Percentiles rank a stretch among this genome's conserved stretches.
Evolutionary conservation across 371 early-diverging fungal species (phyloP).

Genomic region (Mucor piriformis): DNA sequence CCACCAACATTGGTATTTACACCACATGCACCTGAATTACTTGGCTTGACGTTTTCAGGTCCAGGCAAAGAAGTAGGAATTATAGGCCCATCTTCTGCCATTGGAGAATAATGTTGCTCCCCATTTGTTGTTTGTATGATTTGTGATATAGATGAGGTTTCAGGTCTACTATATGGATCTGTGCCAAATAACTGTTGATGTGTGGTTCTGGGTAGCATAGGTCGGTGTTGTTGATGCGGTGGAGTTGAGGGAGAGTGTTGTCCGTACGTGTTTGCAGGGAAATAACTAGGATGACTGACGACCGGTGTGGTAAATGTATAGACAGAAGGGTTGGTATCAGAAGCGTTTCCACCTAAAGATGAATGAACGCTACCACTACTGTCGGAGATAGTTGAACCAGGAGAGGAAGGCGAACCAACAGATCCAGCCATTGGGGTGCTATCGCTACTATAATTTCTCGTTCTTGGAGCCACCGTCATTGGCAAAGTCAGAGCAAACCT

Average conservation of each 20-base stretch:
- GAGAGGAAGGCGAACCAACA: constrained; percentile 43
- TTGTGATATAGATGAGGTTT: constrained; percentile 5
- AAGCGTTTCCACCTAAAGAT: background rate
- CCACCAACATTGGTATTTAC: background rate
- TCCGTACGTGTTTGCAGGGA: background rate
- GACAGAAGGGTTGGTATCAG: constrained; percentile 11
- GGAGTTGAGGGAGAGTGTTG: background rate
- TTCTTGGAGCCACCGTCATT: constrained; percentile 41
- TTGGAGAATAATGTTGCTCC: constrained; percentile 11
- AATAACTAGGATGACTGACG: constrained; percentile 10
- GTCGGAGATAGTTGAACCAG: constrained; percentile 41
- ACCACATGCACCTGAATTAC: background rate
- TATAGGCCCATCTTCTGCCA: constrained; percentile 19
- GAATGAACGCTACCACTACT: constrained; percentile 38
- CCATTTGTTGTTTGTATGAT: background rate
- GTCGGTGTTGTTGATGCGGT: constrained; percentile 8
- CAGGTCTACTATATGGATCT: background rate
- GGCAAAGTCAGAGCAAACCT: constrained; percentile 61
- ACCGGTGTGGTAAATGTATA: constrained; percentile 13
- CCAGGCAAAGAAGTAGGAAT: background rate
- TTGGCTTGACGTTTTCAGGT: background rate
- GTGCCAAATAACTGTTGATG: constrained; percentile 10
- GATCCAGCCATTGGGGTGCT: constrained; percentile 20
- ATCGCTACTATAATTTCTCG: constrained; percentile 21
- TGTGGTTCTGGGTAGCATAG: constrained; percentile 9